Base-by-base conservation (phyloP, 768 basidiomycete species). In the Termitomyces heimii region DNA sequence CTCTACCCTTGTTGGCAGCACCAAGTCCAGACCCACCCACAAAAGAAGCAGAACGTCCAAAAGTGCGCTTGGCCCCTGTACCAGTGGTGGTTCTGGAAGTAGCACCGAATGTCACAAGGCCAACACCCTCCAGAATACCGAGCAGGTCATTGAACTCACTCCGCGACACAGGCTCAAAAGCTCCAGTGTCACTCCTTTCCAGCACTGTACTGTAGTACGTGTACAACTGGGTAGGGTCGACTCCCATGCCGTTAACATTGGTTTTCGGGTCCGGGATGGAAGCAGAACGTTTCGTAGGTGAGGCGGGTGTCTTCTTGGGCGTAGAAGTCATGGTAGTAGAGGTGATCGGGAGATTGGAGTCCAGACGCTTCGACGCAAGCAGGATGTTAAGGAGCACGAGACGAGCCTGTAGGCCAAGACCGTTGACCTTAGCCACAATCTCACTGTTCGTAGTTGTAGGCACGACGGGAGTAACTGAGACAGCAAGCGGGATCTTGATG, bases 131-230 rank as follows among this genome's bases (percentile, higher is more conserved):
- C 37, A 94, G 71, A 48, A 92, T 73, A 26, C 82, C 79, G 0
- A 88, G 65, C 3, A 93, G 75, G 62, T 94, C 91, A 0, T 77
- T 73, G 61, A 94, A 92, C 63, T 92, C 90, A 66, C 82, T 88
- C 9, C 88, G 78, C 10, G 86, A 88, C 2, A 87, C 88, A 3
- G 86, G 76, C 3, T 79, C 72, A 59, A 90, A 86, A 5, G 82
- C 67, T 16, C 78, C 79, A 16, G 71, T 73, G 22, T 82, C 82
- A 12, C 78, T 74, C 34, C 86, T 80, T 16, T 75, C 74, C 9
- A 94, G 79, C 47, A 89, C 71, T 2, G 75, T 65, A 37, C 71
- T 67, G 63, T 93, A 92, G 68, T 84, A 90, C 0, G 77, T 64
- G 56, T 91, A 82, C 20, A 94, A 72, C 20, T 83, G 82, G 10